A percentile compares a stretch with the other conserved stretches of the same genome.
phyloP scores from a whole-genome alignment of 1,284 basidiomycete species.

The Cryptococcus floricola region DNA sequence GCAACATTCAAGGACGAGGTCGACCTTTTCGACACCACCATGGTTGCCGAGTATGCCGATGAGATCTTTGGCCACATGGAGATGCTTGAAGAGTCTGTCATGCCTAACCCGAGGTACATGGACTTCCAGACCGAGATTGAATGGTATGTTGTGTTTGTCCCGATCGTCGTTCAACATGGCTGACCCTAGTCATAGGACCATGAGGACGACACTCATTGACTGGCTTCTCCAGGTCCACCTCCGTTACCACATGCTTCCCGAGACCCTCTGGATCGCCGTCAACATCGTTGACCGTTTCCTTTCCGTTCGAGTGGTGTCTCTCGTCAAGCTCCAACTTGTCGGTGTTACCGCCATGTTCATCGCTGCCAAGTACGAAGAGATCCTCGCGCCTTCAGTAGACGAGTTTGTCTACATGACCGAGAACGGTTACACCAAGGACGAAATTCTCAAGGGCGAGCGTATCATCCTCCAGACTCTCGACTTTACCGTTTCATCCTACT shows the following conservation, averaged over 20 bases:
- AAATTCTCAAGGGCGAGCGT: slow-evolving; percentile 95
- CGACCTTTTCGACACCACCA: slow-evolving; percentile 85
- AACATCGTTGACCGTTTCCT: slow-evolving; percentile 64
- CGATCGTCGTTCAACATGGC: background rate
- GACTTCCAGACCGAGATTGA: slow-evolving; percentile 88
- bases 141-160: slow-evolving; percentile 56
- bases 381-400: slow-evolving; percentile 77
- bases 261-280: slow-evolving; percentile 65
- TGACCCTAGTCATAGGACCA: slow-evolving; percentile 46
- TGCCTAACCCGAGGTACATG: slow-evolving; percentile 96
- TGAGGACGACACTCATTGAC: slow-evolving; percentile 56
- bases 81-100: slow-evolving; percentile 78
- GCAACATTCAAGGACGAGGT: slow-evolving; percentile 62
- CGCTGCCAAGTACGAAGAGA: slow-evolving; percentile 62
- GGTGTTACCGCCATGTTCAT: slow-evolving; percentile 65
- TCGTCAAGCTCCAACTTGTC: slow-evolving; percentile 62
- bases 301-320: slow-evolving; percentile 58
- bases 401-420: slow-evolving; percentile 98
- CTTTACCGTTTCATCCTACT: slow-evolving; percentile 94
- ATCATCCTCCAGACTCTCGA: slow-evolving; percentile 89
- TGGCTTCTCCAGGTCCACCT: slow-evolving; percentile 63
- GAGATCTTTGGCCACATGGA: slow-evolving; percentile 98
- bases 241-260: slow-evolving; percentile 63
- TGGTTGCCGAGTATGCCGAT: slow-evolving; percentile 97
- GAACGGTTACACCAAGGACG: slow-evolving; percentile 85